Percentiles rank a stretch among this genome's conserved stretches.
These are phyloP conservation scores for Lotus japonicus DNA, from an alignment of 306 rosid genomes.

Conservation along the genomic window DNA sequence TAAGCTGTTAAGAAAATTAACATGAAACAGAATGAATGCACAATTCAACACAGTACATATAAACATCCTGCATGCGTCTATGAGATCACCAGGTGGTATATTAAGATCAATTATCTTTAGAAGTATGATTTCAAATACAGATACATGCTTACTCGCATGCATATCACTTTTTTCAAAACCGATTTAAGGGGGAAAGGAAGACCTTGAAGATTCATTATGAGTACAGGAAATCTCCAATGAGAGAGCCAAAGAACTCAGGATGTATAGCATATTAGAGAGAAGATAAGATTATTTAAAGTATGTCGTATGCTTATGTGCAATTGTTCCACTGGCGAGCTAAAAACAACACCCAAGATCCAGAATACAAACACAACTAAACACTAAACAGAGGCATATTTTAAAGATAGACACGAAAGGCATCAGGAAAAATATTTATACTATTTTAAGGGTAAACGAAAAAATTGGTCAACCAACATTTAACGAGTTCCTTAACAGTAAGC, in stretches of 20 bases:
- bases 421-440: background rate
- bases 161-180: background rate
- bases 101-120: background rate
- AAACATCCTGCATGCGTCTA: background rate
- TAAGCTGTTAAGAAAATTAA: background rate
- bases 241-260: background rate
- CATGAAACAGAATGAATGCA: background rate
- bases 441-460: background rate
- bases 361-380: background rate
- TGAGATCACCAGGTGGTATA: background rate
- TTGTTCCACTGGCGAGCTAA: background rate
- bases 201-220: background rate
- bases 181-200: background rate
- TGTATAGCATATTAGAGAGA: background rate
- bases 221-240: background rate
- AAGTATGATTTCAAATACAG: background rate
- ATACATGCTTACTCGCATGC: background rate
- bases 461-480: background rate
- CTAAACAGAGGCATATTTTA: background rate
- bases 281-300: background rate
- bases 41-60: background rate
- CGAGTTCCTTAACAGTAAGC: background rate
- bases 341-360: slow-evolving; percentile 1
- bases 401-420: background rate
- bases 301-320: background rate